Conservation (phyloP, 305 asterid species). For the Petunia hybrid region DNA sequence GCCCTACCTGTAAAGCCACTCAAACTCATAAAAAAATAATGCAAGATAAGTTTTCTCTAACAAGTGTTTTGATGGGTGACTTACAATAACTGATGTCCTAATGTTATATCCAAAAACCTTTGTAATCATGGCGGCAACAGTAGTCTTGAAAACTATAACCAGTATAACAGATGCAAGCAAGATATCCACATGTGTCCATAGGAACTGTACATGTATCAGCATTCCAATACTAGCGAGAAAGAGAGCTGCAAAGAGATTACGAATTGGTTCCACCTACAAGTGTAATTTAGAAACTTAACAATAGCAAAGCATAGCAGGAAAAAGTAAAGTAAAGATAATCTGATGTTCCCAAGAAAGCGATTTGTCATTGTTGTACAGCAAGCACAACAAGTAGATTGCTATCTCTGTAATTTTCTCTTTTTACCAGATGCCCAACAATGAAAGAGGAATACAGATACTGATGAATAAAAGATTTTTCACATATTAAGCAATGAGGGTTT, state of each 20-base stretch:
- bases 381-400: not conserved
- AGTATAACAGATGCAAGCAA: conserved; percentile 91
- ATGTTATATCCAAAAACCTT: conserved; percentile 82
- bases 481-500: not conserved
- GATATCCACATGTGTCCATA: conserved; percentile 96
- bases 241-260: conserved; percentile 96
- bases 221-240: conserved; percentile 97
- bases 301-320: not conserved
- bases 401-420: not conserved
- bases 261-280: conserved; percentile 96
- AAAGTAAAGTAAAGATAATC: not conserved
- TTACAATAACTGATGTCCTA: conserved; percentile 74
- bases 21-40: conserved; percentile 36
- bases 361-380: conserved; percentile 9
- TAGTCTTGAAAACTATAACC: conserved; percentile 84
- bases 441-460: conserved; percentile 10
- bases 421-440: conserved; percentile 5
- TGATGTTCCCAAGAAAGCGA: conserved; percentile 16
- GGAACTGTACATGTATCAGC: conserved; percentile 95
- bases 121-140: conserved; percentile 68
- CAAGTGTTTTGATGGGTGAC: conserved; percentile 43
- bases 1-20: conserved; percentile 68
- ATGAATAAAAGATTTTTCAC: not conserved
- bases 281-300: not conserved
- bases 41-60: conserved; percentile 14